Base-by-base conservation (phyloP, 78 protist species). In the Neovahlkampfia damariscottae region DNA sequence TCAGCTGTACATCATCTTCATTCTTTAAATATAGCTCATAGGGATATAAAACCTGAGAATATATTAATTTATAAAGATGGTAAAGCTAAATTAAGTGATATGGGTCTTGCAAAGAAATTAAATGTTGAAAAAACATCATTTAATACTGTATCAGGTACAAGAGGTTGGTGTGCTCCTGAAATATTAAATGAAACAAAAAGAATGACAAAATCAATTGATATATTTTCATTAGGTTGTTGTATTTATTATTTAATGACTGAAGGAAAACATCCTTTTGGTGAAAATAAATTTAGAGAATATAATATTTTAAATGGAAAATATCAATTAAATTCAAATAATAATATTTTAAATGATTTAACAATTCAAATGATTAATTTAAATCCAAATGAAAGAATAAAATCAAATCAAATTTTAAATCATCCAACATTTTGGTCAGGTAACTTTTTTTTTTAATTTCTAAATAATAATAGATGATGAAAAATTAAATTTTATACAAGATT, bases 121-220 rank as follows among this genome's bases (percentile, higher is more conserved):
- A 78, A 84, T 27, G 74, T 2, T 19, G 84, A 77, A 10, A 59
- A 88, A n/a, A 41, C 41, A 19, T 83, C 86, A 30, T 80, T 67
- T 32, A 38, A 58, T 32, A 79, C 88, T 10, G 67, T 41, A 1
- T 71, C 81, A 0, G 94, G 91, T 29, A 86, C 89, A 32, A 41
- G 31, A 37, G 95, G 95, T 3, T 91, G 92, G 92, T 81, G 70
- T n/a, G 85, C 95, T 0, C 93, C 95, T 0, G 95, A 91, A 71
- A 72, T 72, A 30, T 9, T 91, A 8, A 19, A 19, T n/a, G 34
- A 69, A 69, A 19, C 19, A 19, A 74, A 58, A 41, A 80, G 77
- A 8, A 78, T 41, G 38, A 86, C 94, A 2, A 74, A 76, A 41
- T 79, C 81, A 7, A 91, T 89, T 0, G 95, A 91, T 59, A 69